A percentile compares a stretch with the other conserved stretches of the same genome.
These are phyloP conservation scores for Prunus kanzakura DNA, from an alignment of 306 rosid species.

Conservation along the genomic window DNA sequence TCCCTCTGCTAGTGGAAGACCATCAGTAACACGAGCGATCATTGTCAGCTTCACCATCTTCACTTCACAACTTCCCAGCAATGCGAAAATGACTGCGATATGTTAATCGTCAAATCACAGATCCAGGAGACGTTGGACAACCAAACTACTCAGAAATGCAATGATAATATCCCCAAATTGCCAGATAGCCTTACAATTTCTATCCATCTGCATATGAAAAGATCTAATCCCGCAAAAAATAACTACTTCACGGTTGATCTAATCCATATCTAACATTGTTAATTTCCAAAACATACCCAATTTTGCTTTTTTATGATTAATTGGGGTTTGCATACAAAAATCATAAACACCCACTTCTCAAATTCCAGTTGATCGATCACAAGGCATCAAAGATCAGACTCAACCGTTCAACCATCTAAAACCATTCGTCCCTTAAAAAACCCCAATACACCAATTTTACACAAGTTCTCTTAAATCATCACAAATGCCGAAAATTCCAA, in stretches of 20 bases:
- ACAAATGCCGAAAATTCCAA: background rate
- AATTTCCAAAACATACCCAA: background rate
- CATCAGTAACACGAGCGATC: conserved; percentile 97
- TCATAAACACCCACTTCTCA: background rate
- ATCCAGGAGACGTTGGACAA: conserved; percentile 9
- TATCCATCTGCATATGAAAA: background rate
- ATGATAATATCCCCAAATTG: background rate
- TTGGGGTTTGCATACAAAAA: background rate
- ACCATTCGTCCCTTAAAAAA: background rate
- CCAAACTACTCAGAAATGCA: background rate
- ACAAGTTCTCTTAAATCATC: background rate
- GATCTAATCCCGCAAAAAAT: background rate
- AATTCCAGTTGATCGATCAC: conserved; percentile 2
- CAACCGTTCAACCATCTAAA: conserved; percentile 2
- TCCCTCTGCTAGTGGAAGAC: conserved; percentile 92
- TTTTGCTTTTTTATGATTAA: background rate
- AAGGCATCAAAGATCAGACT: conserved; percentile 9
- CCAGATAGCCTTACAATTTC: background rate
- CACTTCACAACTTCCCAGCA: conserved; percentile 28
- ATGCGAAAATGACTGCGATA: conserved; percentile 18
- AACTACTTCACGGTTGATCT: background rate
- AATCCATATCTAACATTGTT: background rate
- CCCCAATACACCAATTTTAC: background rate
- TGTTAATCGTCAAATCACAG: conserved; percentile 13
- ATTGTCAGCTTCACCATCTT: conserved; percentile 95